phyloP scores from a whole-genome alignment of 305 asterid genomes.

The Fraxinus latifolia region DNA sequence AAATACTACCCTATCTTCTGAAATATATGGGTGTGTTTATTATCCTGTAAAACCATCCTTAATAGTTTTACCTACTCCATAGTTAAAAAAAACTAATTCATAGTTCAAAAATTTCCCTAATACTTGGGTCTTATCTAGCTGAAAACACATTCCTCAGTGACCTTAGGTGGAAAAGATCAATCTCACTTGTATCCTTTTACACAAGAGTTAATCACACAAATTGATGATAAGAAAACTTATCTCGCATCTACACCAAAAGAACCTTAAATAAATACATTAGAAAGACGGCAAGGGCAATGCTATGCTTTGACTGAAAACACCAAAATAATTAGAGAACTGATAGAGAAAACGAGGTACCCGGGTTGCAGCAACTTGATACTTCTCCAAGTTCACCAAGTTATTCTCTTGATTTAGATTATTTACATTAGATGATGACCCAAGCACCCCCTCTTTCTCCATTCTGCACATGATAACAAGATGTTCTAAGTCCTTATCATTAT shows the following conservation, averaged over 20 bases:
- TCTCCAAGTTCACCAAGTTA: conserved; percentile 4
- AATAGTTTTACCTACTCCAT: neutral
- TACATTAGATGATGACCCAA: neutral
- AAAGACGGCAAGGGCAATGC: neutral
- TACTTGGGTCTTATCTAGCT: neutral
- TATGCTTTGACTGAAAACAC: neutral
- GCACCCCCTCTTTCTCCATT: conserved; percentile 8
- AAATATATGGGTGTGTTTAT: neutral
- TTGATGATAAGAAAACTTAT: neutral
- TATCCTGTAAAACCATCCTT: neutral
- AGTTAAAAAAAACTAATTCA: neutral
- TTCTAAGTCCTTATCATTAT: neutral
- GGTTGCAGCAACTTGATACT: conserved; percentile 6
- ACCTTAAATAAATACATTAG: neutral
- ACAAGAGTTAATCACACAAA: neutral
- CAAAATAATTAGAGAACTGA: neutral
- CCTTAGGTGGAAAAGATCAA: neutral
- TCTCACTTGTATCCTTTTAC: neutral
- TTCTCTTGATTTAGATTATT: conserved; percentile 13
- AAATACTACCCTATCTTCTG: neutral
- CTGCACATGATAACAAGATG: conserved; percentile 10
- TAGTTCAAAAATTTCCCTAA: neutral
- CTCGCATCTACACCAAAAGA: neutral
- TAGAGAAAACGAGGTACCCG: conserved; percentile 15
- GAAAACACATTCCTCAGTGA: neutral